Base-by-base conservation (phyloP, 1,284 basidiomycete genomes). In the Flammula alnicola region DNA sequence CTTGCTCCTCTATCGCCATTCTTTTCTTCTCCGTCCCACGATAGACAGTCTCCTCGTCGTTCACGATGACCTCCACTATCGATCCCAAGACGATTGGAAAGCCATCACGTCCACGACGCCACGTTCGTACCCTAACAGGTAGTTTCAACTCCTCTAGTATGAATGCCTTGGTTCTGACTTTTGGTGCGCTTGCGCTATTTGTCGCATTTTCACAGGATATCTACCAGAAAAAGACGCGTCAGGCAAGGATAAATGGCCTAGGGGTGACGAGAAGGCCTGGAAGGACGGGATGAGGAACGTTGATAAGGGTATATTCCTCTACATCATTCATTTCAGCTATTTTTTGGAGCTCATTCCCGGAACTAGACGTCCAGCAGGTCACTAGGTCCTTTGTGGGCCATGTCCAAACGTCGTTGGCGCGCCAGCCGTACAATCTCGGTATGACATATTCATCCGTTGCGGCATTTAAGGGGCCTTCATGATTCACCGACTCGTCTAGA, bases 321-420 rank as follows among this genome's bases (percentile, higher is more conserved):
- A 26, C 25, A 51, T 27, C 12, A 16, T 44, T 14, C 42, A 19
- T 12, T 49, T 22, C 44, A 38, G 23, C 44, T 40, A 44, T 51
- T 47, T 44, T 36, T 52, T 55, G 38, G 48, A 36, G 30, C 32
- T 56, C 11, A 31, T 19, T 16, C 5, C 14, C 11, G 16, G 10
- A 7, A 23, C 1, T 27, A 89, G 89, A 81, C 51, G 76, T 84
- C 7, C 71, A 76, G 22, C 73, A 76, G n/a, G 85, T 94, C 63
- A 86, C 89, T 17, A 86, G 81, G 61, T 86, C 83, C n/a, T 78
- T 95, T 60, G 89, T 95, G 30, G 81, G 85, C 61, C 91, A 95
- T 65, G 84, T 94, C 42, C 89, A 93, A 60, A 93, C 92, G 0
- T 90, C 91, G 9, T 78, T 97, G 44, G 92, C 92, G 7, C 85